Evolutionary conservation across 2,329 filamentous ascomycete species (phyloP).

Genomic region (Ramularia endophylla): DNA sequence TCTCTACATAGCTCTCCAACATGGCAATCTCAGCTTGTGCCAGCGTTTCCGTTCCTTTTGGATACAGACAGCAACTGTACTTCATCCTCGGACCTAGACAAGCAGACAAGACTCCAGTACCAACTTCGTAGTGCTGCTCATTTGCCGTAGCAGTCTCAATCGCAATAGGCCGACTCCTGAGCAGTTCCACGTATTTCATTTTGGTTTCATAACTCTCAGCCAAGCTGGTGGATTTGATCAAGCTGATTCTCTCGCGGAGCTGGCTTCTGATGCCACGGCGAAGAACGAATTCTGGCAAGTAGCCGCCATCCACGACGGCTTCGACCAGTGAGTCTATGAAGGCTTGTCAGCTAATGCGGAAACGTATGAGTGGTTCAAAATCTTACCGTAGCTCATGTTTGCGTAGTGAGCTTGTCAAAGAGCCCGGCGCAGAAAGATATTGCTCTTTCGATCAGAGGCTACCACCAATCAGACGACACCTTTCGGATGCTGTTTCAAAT

Average conservation of each 20-base stretch:
- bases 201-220: conserved; percentile 52
- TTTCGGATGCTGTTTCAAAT: too few species aligned
- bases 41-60: conserved; percentile 56
- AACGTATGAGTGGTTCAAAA: neutral
- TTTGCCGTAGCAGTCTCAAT: conserved; percentile 61
- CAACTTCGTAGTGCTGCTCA: conserved; percentile 67
- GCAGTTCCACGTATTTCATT: conserved; percentile 55
- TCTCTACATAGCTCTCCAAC: conserved; percentile 57
- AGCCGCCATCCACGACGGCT: conserved; percentile 58
- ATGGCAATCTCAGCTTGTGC: conserved; percentile 62
- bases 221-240: conserved; percentile 51
- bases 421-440: too few species aligned
- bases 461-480: too few species aligned
- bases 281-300: conserved; percentile 57
- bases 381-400: conserved; percentile 22
- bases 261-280: conserved; percentile 62
- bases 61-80: conserved; percentile 63
- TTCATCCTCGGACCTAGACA: conserved; percentile 66
- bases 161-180: conserved; percentile 60
- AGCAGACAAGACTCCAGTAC: conserved; percentile 55
- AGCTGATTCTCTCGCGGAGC: conserved; percentile 53
- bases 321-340: conserved; percentile 38
- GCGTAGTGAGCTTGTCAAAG: too few species aligned
- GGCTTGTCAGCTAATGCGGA: conserved; percentile 7
- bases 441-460: too few species aligned